Base-by-base conservation (phyloP, 345 rosid genomes). In the Arabidopsis thaliana region DNA sequence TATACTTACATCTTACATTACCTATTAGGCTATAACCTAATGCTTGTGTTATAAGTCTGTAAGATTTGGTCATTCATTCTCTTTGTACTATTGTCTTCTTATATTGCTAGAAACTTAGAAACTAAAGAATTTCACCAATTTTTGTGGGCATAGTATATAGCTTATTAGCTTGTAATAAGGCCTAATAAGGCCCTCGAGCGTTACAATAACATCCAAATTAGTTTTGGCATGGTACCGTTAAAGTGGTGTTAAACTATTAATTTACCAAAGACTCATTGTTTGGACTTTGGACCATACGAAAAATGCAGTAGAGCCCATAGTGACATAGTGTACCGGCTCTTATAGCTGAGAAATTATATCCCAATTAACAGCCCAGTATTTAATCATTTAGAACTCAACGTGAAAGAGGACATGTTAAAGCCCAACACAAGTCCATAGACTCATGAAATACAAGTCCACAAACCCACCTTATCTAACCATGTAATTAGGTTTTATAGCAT, bases 301-400 rank as follows among this genome's bases (percentile, higher is more conserved):
- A 23, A 6, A 7, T 61, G 7, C 13, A 61, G 3, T 60, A 61
- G 36, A 40, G 66, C 66, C 66, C 66, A 61, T 12, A 61, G 66
- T 25, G 20, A 16, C 20, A 16, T 16, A 16, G 50, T 40, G 36
- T 41, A 16, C 20, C 23, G 3, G 11, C 48, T 23, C 49, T 60
- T 12, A 14, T 1, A 60, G 32, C 33, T 60, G 10, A 40, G 1
- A 12, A 60, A 6, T 3, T 6, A 6, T 38, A 60, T 33, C 65
- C 65, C 53, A 63, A 30, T 1, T 22, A 20, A 59, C 38, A 40
- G 48, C 45, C 30, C 46, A 40, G 6, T 20, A 5, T 59, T 59
- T 56, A 32, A 14, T 3, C 14, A 3, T 56, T 14, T 30, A 11
- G 48, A 60, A 38, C 24, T n/a, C 38, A 32, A 44, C 16, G 2